Evolutionary conservation across 352 stramenopile genomes (phyloP).

Genomic region (Detonula confervacea): DNA sequence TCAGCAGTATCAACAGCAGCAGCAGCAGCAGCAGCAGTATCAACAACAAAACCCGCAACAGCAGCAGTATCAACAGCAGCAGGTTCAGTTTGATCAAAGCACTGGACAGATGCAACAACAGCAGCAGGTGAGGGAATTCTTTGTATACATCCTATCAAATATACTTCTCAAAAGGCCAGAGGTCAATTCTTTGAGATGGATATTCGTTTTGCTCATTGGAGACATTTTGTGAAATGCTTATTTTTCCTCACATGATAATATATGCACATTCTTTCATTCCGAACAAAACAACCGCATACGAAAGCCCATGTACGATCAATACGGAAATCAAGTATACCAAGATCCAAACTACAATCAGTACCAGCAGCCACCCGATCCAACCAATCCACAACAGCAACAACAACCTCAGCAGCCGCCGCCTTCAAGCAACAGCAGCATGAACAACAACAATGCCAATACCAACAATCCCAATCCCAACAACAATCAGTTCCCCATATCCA

Average conservation of each 20-base stretch:
- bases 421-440: constrained; percentile 35
- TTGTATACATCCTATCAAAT: too few species aligned
- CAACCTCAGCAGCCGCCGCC: constrained; percentile 38
- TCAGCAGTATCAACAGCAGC: constrained; percentile 35
- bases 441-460: too few species aligned
- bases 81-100: constrained; percentile 40
- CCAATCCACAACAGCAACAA: constrained; percentile 34
- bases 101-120: constrained; percentile 19
- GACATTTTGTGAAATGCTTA: too few species aligned
- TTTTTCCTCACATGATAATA: background rate
- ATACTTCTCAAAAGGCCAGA: too few species aligned
- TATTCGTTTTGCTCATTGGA: background rate
- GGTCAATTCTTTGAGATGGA: background rate
- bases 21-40: constrained; percentile 48
- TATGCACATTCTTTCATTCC: background rate
- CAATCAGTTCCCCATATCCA: constrained; percentile 22
- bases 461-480: too few species aligned
- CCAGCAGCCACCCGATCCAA: too few species aligned
- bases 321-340: constrained; percentile 47
- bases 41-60: constrained; percentile 38
- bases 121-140: constrained; percentile 31
- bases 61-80: constrained; percentile 37
- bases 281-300: background rate
- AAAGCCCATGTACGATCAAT: constrained; percentile 44
- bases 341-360: constrained; percentile 40